These are phyloP conservation scores for Toxoplasma gondii DNA, from an alignment of 169 alveolate genomes.

Conservation along the genomic window DNA sequence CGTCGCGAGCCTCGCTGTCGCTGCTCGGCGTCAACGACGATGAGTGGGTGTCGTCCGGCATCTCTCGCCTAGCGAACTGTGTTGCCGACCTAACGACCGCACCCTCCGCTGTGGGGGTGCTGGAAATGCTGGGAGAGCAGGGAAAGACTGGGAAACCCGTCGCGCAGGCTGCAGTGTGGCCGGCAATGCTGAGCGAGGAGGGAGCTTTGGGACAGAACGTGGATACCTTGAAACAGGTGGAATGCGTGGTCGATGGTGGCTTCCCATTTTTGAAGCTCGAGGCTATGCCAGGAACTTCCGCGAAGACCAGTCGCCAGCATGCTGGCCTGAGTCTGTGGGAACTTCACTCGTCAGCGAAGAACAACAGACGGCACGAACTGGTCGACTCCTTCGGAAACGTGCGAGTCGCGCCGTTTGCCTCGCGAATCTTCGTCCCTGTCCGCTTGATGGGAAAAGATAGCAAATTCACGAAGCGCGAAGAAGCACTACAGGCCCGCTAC, in stretches of 20 bases:
- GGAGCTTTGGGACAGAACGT: background rate
- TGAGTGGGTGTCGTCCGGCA: background rate
- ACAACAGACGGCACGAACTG: background rate
- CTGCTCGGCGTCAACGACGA: background rate
- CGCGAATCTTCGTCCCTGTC: background rate
- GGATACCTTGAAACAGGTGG: conserved; percentile 15
- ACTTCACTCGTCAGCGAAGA: background rate
- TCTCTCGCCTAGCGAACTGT: conserved; percentile 27
- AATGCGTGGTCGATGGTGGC: conserved; percentile 24
- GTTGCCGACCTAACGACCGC: background rate
- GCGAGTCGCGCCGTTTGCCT: background rate
- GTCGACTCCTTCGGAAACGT: background rate
- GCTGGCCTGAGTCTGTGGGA: conserved; percentile 23
- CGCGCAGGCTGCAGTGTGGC: conserved; percentile 27
- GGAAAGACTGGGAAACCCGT: background rate
- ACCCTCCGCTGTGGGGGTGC: background rate
- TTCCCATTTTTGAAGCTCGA: background rate
- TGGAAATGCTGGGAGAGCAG: conserved; percentile 14
- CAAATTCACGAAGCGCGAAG: background rate
- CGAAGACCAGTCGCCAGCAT: background rate
- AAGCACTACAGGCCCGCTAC: background rate
- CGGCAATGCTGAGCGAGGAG: background rate
- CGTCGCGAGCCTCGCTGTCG: background rate
- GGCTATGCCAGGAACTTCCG: background rate
- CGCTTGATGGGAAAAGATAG: background rate